Evolutionary conservation across 2,329 filamentous ascomycete species (phyloP), one percentile per base, ranked within the genome.

Genomic region (Cryphonectria nitschkei): DNA sequence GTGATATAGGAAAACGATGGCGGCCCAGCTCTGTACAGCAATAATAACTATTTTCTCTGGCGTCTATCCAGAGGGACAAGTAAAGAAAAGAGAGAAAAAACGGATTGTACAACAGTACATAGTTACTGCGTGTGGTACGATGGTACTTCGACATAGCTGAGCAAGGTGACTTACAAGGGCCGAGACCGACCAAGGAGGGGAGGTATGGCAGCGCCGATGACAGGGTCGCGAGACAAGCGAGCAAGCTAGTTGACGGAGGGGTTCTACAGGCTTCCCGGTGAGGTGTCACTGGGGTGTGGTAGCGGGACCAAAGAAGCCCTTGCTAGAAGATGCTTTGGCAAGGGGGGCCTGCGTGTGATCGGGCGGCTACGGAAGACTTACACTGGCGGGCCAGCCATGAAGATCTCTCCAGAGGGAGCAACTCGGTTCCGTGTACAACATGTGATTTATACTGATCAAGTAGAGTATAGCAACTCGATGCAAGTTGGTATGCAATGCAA

Each of bases 351-450:
- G 46, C 29, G 69, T 43, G 50, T 34, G 54, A 32, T 58, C 68
- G 68, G 70, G 70, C 70, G 70, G 64, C 54, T 72, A 64, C 70
- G 68, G 70, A 68, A 65, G 34, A 50, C 1, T 50, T 3, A 43
- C 22, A 3, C 41, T 64, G 61, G 65, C 65, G 54, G 46, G 56
- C 68, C 68, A 54, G 50, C 69, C 43, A 61, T 46, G 43, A 50
- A 52, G 68, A 63, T 50, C 41, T 26, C 4, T 26, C 37, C 41
- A 50, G 37, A 43, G 41, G 46, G 60, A 64, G 54, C 13, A 58
- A 14, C 3, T 58, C 16, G 13, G 22, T 50, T 5, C 26, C 54
- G 26, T 32, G 26, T 32, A 34, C 29, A 32, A 58, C 54, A 32
- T 58, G 54, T 32, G 54, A 32, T 58, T 56, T 58, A 22, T 19